Evolutionary conservation across 2,329 filamentous ascomycete species (phyloP).

Genomic region (Colletotrichum viniferum): DNA sequence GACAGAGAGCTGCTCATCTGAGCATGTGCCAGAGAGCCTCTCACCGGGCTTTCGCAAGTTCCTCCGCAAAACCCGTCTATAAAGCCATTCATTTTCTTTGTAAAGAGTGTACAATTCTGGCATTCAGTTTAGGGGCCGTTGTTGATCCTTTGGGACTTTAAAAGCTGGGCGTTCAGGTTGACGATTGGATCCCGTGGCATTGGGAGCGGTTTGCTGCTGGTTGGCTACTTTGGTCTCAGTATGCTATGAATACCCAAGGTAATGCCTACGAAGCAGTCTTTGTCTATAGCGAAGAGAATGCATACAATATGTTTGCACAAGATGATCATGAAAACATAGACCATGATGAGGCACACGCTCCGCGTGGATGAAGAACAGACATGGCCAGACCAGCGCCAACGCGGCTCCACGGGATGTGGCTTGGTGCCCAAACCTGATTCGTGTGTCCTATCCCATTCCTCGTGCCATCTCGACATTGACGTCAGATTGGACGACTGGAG

Average conservation of each 20-base stretch:
- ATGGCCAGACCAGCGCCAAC: neutral
- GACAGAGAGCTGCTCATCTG: neutral
- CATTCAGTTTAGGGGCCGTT: neutral
- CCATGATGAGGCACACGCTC: neutral
- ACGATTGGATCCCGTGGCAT: neutral
- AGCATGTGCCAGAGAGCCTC: neutral
- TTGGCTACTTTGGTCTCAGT: conserved; percentile 14
- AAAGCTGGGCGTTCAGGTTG: conserved; percentile 24
- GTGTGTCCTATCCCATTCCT: neutral
- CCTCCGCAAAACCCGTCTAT: neutral
- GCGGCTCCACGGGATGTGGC: neutral
- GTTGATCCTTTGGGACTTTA: neutral
- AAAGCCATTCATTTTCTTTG: conserved; percentile 3
- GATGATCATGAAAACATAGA: neutral
- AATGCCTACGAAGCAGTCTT: neutral
- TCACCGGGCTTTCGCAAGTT: neutral
- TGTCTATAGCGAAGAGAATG: neutral
- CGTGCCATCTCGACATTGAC: conserved; percentile 2
- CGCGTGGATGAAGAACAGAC: neutral
- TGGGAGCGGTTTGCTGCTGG: neutral
- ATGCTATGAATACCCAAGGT: conserved; percentile 13
- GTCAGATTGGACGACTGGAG: conserved; percentile 9
- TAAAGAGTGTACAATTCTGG: conserved; percentile 7
- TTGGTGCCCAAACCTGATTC: neutral
- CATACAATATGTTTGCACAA: neutral